Base-by-base conservation (phyloP, 192 early-diverging fungal species). In the Rhizoclosmatium sp. region DNA sequence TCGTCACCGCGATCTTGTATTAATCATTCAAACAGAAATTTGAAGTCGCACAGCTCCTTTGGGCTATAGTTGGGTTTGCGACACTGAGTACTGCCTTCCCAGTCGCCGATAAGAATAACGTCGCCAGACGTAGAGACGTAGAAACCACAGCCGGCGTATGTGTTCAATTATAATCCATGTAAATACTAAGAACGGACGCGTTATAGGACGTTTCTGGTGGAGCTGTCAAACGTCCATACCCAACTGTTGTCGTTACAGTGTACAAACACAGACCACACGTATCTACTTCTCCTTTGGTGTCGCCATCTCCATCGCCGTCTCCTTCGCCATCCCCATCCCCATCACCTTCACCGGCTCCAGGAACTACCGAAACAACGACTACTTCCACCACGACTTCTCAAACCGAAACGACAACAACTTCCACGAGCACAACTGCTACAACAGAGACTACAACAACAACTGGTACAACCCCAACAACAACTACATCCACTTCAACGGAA, bases 81-180 rank as follows among this genome's bases (percentile, higher is more conserved):
- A 9, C 4, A 4, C 40, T 58, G 65, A 68, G 39, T 7, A 1
- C 42, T 45, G 65, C 69, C 3, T 71, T 71, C 69, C 69, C 69
- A 48, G 51, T 71, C 49, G 47, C 51, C 4, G 44, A 71, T 31
- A 19, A 71, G n/a, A 42, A 54, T 48, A 47, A 54, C 4, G 4
- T 71, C 10, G 49, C 49, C 4, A 45, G 69, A 23, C 69, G 69
- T 3, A 7, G 3, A 14, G 66, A n/a, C 10, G 66, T 68, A 16
- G 69, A 42, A 4, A 71, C 19, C 12, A 56, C 48, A 54, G 51
- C 16, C 5, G 16, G 51, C 5, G 5, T 54, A 12, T 54, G 16
- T 16, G 16, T 54, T 54, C 51, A 7, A 31, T 31, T 31, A 31
- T 31, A 31, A 31, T 31, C 31, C 31, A 31, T 31, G 31, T 31